Base-by-base conservation (phyloP, 345 rosid genomes). In the Raphanus raphanistrum region DNA sequence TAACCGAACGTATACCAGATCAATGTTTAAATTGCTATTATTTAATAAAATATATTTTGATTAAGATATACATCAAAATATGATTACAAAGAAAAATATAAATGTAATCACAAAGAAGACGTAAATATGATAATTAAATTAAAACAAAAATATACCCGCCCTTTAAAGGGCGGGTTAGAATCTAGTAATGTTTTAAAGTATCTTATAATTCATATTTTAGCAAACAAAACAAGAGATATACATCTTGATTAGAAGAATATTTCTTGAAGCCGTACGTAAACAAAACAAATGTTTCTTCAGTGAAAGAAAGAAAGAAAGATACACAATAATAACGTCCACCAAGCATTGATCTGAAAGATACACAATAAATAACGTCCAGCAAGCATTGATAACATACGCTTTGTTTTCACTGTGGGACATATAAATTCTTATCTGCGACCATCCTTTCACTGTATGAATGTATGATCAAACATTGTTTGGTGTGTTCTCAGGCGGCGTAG, bases 401-500 rank as follows among this genome's bases (percentile, higher is more conserved):
- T 29, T 72, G 61, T 45, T 62, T 41, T 62, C 61, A 31, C 60
- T 45, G 17, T 60, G 45, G 31, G 27, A 54, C 43, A 69, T 52
- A 43, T 38, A 7, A 1, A 32, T 35, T 68, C 29, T 50, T 31
- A 54, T 26, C 9, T 8, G 55, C 15, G 26, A 36, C 55, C 8
- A 71, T 27, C 66, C 55, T 21, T 21, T 21, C 21, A 21, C 21
- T 21, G 21, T 21, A 21, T 55, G 41, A n/a, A n/a, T n/a, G n/a
- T n/a, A 17, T 55, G 41, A 63, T 71, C 72, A 78, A 65, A 33
- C 81, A 72, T 72, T 71, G 73, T 33, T 78, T 27, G 80, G 80
- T 45, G 80, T 75, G 29, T 4, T 57, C 45, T 15, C 75, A 6
- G 79, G 79, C 2, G 79, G 79, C 4, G 79, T 75, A 75, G 58